Conservation (phyloP, 495 filamentous ascomycete species). For the Lineolata rhizophorae region DNA sequence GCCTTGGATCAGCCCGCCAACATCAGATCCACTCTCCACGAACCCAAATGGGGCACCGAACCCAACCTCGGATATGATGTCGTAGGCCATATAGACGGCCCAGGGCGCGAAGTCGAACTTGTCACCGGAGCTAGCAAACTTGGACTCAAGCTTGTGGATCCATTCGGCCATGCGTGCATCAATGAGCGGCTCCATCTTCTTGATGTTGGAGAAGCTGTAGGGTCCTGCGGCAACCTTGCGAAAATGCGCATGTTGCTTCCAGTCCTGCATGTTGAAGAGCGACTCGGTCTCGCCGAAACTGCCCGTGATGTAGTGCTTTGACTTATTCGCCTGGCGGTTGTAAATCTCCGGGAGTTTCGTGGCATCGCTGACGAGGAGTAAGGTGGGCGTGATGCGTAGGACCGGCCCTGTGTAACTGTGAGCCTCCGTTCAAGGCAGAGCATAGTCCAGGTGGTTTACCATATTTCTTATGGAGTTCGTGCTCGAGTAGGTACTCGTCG, state of each 20-base stretch:
- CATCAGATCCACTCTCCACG: slow-evolving; percentile 33
- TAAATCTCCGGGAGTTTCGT: slow-evolving; percentile 27
- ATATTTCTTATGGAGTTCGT: slow-evolving; percentile 26
- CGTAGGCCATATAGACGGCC: slow-evolving; percentile 35
- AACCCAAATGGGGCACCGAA: slow-evolving; percentile 42
- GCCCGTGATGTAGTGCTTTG: slow-evolving; percentile 28
- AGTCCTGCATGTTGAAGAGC: slow-evolving; percentile 26
- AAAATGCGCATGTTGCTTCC: slow-evolving; percentile 26
- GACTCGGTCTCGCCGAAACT: slow-evolving; percentile 25
- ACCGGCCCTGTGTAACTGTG: slow-evolving; percentile 5
- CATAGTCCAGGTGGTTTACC: too few relatives aligned
- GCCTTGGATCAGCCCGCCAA: slow-evolving; percentile 28
- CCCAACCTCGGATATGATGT: slow-evolving; percentile 40
- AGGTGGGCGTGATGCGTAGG: slow-evolving; percentile 15
- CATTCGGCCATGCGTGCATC: slow-evolving; percentile 24
- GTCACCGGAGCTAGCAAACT: slow-evolving; percentile 22
- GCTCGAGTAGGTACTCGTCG: slow-evolving; percentile 20
- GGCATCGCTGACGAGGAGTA: slow-evolving; percentile 15
- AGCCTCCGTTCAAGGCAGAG: neutral
- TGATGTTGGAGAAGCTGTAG: slow-evolving; percentile 20
- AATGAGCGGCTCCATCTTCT: slow-evolving; percentile 29
- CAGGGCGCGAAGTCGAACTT: slow-evolving; percentile 30
- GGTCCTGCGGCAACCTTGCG: slow-evolving; percentile 22
- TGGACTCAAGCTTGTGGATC: slow-evolving; percentile 21
- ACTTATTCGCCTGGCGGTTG: slow-evolving; percentile 32